Conservation (phyloP, 306 rosid species). For the Prunus padus region DNA sequence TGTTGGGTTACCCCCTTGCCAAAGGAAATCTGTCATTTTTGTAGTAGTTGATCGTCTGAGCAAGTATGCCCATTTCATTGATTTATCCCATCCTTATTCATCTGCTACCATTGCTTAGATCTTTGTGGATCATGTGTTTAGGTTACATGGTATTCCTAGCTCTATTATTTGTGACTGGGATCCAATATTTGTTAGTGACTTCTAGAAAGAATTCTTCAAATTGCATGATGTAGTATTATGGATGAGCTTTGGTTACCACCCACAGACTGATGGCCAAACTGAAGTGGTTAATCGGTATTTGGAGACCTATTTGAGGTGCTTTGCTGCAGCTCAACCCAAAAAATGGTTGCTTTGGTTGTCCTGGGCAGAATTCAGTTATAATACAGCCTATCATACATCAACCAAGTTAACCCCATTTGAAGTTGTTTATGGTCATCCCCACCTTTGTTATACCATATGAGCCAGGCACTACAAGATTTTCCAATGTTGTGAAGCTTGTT, state of each 20-base stretch:
- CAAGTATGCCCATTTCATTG: neutral
- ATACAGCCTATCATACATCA: neutral
- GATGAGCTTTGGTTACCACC: too few relatives aligned
- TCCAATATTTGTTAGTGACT: too few relatives aligned
- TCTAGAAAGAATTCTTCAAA: too few relatives aligned
- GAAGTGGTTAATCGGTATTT: neutral
- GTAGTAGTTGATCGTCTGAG: neutral
- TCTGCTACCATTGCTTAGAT: neutral
- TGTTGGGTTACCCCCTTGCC: neutral
- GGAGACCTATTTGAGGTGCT: neutral
- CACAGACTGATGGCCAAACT: too few relatives aligned
- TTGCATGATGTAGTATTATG: too few relatives aligned
- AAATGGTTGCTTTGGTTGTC: neutral
- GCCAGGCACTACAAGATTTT: too few relatives aligned
- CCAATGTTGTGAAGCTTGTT: too few relatives aligned
- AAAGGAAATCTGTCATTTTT: neutral
- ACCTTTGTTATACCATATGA: too few relatives aligned
- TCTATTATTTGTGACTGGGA: neutral
- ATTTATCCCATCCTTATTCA: neutral
- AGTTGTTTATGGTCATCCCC: conserved; percentile 25
- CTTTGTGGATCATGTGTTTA: neutral
- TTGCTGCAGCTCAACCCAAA: neutral
- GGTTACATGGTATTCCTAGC: neutral
- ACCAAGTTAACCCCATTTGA: neutral
- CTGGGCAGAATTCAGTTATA: conserved; percentile 11